Percentiles rank a stretch among this genome's conserved stretches.
Evolutionary conservation across 1,284 basidiomycete species (phyloP).

Genomic region (Tilletia horrida): DNA sequence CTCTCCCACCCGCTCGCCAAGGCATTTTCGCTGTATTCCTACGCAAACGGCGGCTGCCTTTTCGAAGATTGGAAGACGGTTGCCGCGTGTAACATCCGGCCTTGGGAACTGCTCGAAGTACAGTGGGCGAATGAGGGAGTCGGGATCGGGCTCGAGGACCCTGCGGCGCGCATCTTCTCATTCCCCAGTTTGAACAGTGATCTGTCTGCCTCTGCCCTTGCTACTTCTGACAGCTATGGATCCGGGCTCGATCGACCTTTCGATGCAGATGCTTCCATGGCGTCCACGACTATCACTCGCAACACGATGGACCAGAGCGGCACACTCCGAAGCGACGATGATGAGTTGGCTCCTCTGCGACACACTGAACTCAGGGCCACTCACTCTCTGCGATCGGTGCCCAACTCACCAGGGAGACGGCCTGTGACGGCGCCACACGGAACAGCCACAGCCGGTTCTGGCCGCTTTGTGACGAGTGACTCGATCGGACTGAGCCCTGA

Average conservation of each 20-base stretch:
- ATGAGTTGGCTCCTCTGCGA: background rate
- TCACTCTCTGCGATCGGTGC: background rate
- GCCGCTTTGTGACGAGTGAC: background rate
- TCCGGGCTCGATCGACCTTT: background rate
- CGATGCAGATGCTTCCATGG: background rate
- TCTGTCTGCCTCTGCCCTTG: conserved; percentile 20
- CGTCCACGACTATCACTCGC: conserved; percentile 13
- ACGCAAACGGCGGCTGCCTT: conserved; percentile 32
- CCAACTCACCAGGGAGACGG: conserved; percentile 5
- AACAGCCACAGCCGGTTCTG: background rate
- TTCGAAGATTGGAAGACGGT: conserved; percentile 43
- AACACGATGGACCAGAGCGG: background rate
- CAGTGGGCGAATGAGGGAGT: conserved; percentile 28
- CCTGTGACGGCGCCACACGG: conserved; percentile 1
- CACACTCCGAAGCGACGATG: background rate
- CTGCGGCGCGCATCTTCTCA: background rate
- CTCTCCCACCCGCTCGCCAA: conserved; percentile 29
- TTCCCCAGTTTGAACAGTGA: background rate
- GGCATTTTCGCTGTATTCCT: conserved; percentile 32
- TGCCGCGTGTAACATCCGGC: conserved; percentile 30
- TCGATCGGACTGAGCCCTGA: background rate
- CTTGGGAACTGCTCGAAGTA: conserved; percentile 42
- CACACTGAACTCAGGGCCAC: background rate
- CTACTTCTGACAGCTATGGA: conserved; percentile 31
- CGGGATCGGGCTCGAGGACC: background rate